Base-by-base conservation (phyloP, 2,329 filamentous ascomycete species). In the Colletotrichum magnum region DNA sequence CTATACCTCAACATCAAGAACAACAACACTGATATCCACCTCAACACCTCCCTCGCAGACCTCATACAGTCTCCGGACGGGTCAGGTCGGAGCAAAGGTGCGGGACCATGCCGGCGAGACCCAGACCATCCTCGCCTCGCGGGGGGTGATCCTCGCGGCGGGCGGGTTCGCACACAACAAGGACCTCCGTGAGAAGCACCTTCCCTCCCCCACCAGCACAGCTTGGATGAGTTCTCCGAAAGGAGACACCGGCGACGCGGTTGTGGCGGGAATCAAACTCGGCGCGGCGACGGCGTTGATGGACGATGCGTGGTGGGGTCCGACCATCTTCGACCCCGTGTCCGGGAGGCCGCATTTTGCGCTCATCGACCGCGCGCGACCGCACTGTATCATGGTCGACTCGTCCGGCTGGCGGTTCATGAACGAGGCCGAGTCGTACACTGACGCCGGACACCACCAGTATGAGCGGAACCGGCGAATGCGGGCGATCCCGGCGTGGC, bases 381-480 rank as follows among this genome's bases (percentile, higher is more conserved):
- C 80, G 26, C 76, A 77, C 70, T 75, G 73, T 3, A 78, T 82
- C 52, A 77, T 81, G 24, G 79, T 82, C 24, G 79, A 81, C 65
- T 61, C 70, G 12, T 52, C 65, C 12, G 79, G 78, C 10, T 56
- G 73, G 47, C 74, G 79, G 12, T 81, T 81, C 71, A 70, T 75
- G 58, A 79, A 80, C 69, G 79, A 82, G 73, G 70, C 79, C 0
- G 72, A 75, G 57, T 68, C 72, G 26, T 81, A 82, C 66, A 75
- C 72, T 4, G 72, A 74, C 52, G 70, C 73, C 6, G 78, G 75
- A 0, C 72, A 73, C 10, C 64, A 71, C 3, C 71, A 75, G 16
- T 79, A 71, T 47, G 50, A 73, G 68, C 43, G 64, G 64, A 60
- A 68, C 60, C 65, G 70, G 51, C 64, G 59, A 6, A 70, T 72